phyloP scores from a whole-genome alignment of 225 moss, liverwort and hornwort genomes.

The Lunularia cruciata region DNA sequence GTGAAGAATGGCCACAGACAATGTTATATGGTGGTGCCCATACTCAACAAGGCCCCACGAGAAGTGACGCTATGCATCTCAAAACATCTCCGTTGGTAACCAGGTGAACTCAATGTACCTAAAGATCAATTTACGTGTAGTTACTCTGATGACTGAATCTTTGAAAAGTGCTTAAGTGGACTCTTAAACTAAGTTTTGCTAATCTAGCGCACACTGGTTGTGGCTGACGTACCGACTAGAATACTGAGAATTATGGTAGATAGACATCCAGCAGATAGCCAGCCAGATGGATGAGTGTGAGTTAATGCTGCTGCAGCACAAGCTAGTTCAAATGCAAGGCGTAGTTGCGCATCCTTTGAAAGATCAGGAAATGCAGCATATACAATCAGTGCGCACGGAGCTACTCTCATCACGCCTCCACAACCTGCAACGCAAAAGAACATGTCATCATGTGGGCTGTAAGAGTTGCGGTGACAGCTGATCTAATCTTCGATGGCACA shows the following conservation, averaged over 20 bases:
- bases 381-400: conserved; percentile 23
- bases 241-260: conserved; percentile 7
- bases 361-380: conserved; percentile 6
- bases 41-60: no score
- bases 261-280: conserved; percentile 28
- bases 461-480: not conserved
- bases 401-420: conserved; percentile 29
- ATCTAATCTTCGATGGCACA: not conserved
- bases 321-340: conserved; percentile 22
- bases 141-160: no score
- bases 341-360: conserved; percentile 2
- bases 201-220: not conserved
- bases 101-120: no score
- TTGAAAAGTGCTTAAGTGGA: no score
- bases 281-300: conserved; percentile 27
- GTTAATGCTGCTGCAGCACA: conserved; percentile 26
- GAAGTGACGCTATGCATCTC: no score
- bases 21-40: no score
- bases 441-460: not conserved
- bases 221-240: conserved; percentile 6
- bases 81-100: no score
- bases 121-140: no score
- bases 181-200: not conserved
- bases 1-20: no score
- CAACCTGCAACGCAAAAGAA: conserved; percentile 11